Evolutionary conservation across 225 moss, liverwort and hornwort genomes (phyloP).

Genomic region (Neckera pumila): DNA sequence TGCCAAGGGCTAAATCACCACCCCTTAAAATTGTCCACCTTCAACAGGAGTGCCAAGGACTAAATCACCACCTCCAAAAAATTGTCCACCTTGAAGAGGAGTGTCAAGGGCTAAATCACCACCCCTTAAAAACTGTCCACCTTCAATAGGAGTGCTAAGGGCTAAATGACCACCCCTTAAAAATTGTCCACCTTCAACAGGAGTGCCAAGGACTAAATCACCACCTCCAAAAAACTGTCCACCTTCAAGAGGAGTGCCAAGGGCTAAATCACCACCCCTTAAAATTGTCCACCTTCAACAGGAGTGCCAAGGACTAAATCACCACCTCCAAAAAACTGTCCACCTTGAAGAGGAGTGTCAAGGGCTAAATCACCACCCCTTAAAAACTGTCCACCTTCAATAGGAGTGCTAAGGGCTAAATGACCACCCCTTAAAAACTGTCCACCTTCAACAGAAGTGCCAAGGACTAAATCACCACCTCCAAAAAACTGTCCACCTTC

Average conservation of each 20-base stretch:
- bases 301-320: accelerated
- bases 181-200: accelerated
- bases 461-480: background rate
- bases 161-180: accelerated
- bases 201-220: accelerated
- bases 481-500: too few species aligned
- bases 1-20: accelerated
- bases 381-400: accelerated
- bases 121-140: accelerated
- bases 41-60: accelerated
- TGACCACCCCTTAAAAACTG: accelerated
- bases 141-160: accelerated
- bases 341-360: accelerated
- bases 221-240: too few species aligned
- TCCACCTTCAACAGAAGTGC: accelerated
- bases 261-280: accelerated
- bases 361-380: accelerated
- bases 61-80: background rate
- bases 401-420: accelerated
- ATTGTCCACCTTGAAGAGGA: accelerated
- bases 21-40: accelerated
- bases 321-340: background rate
- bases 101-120: accelerated
- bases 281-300: accelerated
- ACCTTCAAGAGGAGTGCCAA: accelerated